Evolutionary conservation across 768 basidiomycete species (phyloP).

Genomic region (Fistulinella prunicolor): DNA sequence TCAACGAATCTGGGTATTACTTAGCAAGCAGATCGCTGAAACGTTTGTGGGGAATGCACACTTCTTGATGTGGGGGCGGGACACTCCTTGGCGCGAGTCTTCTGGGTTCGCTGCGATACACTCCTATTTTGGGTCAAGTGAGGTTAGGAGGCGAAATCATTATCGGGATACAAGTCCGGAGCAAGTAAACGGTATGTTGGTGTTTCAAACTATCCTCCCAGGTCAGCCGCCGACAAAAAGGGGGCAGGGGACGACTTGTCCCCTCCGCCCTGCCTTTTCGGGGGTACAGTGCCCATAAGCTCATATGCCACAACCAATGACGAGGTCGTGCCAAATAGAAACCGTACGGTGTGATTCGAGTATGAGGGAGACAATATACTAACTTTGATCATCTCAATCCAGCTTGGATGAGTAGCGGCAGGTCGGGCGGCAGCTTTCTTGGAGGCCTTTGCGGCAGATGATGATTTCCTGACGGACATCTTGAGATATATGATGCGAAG

Average conservation of each 20-base stretch:
- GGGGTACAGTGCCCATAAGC: constrained; percentile 9
- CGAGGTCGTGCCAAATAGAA: constrained; percentile 5
- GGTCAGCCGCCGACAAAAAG: constrained; percentile 12
- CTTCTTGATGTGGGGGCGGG: constrained; percentile 93
- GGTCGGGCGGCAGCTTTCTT: constrained; percentile 34
- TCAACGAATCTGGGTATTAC: constrained; percentile 67
- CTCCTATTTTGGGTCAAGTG: constrained; percentile 52
- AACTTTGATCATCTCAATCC: constrained; percentile 85
- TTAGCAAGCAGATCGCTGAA: constrained; percentile 16
- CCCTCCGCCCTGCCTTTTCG: constrained; percentile 43
- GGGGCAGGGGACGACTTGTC: constrained; percentile 17
- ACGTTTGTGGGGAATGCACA: constrained; percentile 36
- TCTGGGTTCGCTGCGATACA: constrained; percentile 73
- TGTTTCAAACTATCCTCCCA: constrained; percentile 6
- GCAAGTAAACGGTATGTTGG: constrained; percentile 1
- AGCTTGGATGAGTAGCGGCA: constrained; percentile 41
- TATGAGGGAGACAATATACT: constrained; percentile 22
- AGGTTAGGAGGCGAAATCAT: constrained; percentile 20
- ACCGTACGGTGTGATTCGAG: constrained; percentile 13
- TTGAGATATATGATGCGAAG: constrained; percentile 16
- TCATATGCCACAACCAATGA: constrained; percentile 7
- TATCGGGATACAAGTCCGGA: constrained; percentile 7
- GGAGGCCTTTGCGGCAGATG: constrained; percentile 43
- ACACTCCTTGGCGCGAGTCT: constrained; percentile 80
- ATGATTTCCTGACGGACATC: constrained; percentile 45